Evolutionary conservation across 2,329 filamentous ascomycete genomes (phyloP).

Genomic region (Amesomyces nigricolor): DNA sequence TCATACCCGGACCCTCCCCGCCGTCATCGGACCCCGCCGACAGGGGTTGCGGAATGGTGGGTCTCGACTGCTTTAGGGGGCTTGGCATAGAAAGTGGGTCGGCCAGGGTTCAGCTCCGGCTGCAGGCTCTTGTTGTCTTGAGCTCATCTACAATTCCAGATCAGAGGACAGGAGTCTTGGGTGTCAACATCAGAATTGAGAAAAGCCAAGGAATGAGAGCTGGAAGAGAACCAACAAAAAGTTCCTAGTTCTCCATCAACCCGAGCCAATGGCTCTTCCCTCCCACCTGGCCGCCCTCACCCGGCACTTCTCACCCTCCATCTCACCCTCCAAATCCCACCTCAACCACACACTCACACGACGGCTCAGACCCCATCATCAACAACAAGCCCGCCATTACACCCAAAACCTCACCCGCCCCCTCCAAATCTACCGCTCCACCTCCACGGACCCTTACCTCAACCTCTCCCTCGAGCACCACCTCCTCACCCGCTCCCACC

Average conservation of each 20-base stretch:
- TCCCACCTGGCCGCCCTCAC: neutral
- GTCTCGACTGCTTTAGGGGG: neutral
- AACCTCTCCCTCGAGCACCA: constrained; percentile 95
- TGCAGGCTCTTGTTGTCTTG: constrained; percentile 1
- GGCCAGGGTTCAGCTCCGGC: neutral
- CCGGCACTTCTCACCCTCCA: neutral
- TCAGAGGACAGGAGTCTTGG: too few relatives aligned
- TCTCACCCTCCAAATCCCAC: neutral
- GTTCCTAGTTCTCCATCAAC: neutral
- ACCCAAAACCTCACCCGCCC: constrained; percentile 12
- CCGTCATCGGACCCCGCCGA: constrained; percentile 24
- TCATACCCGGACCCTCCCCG: constrained; percentile 22
- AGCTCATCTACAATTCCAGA: too few relatives aligned
- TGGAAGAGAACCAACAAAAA: too few relatives aligned
- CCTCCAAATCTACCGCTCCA: constrained; percentile 66
- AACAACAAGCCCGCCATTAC: constrained; percentile 1
- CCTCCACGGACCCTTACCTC: constrained; percentile 67
- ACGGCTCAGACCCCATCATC: neutral
- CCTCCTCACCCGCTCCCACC: constrained; percentile 68
- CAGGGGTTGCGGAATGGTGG: constrained; percentile 8
- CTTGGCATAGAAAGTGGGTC: constrained; percentile 7
- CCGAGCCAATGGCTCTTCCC: neutral
- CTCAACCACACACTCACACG: neutral
- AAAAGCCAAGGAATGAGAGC: too few relatives aligned
- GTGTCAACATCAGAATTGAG: too few relatives aligned